Evolutionary conservation across 192 early-diverging fungal genomes (phyloP).

Genomic region (Coemansia asiatica): DNA sequence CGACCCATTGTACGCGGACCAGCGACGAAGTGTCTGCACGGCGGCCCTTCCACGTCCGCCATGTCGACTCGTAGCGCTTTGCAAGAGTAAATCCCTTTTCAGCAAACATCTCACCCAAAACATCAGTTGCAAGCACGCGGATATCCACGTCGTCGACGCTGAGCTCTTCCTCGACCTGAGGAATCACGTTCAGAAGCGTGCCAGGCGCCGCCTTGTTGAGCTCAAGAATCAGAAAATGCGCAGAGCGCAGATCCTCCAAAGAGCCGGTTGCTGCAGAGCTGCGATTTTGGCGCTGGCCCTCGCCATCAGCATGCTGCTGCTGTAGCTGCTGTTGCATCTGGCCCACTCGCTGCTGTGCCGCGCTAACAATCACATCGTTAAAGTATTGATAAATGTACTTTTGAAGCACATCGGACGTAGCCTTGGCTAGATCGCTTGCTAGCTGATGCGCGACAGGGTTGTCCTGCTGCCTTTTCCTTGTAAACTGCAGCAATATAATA

Average conservation of each 20-base stretch:
- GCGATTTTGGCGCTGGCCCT: conserved; percentile 22
- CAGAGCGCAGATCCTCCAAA: conserved; percentile 59
- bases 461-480: conserved; percentile 66
- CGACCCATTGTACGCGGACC: conserved; percentile 76
- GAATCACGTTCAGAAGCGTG: conserved; percentile 86
- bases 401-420: conserved; percentile 77
- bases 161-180: conserved; percentile 91
- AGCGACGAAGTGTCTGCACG: conserved; percentile 66
- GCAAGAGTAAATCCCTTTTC: conserved; percentile 70
- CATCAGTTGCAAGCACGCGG: conserved; percentile 72
- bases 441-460: conserved; percentile 70
- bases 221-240: conserved; percentile 80
- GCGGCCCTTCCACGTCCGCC: conserved; percentile 84
- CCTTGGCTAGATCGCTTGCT: conserved; percentile 78
- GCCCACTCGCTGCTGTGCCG: conserved; percentile 41
- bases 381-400: conserved; percentile 94
- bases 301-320: conserved; percentile 13
- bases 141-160: conserved; percentile 74
- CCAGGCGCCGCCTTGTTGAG: conserved; percentile 73
- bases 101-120: conserved; percentile 87
- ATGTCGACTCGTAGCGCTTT: conserved; percentile 72
- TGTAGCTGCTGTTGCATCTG: conserved; percentile 23
- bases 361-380: conserved; percentile 73
- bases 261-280: conserved; percentile 45
- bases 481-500: conserved; percentile 77